Conservation (phyloP, 2,329 filamentous ascomycete genomes). For the Lachnellula occidentalis region DNA sequence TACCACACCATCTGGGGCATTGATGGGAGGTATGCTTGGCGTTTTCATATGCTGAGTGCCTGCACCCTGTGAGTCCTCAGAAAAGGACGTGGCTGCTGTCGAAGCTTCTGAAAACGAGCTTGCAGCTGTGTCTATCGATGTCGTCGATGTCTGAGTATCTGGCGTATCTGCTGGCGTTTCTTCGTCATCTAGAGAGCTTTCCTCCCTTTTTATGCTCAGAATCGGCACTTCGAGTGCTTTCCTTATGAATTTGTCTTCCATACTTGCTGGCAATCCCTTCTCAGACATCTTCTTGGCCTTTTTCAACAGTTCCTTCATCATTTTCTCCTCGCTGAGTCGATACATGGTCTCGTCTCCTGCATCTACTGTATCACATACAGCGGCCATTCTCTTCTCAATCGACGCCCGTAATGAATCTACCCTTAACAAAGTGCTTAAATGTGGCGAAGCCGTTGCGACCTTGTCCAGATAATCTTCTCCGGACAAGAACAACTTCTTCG, state of each 20-base stretch:
- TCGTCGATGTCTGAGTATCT: slow-evolving; percentile 28
- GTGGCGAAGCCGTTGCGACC: slow-evolving; percentile 48
- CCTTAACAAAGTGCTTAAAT: slow-evolving; percentile 54
- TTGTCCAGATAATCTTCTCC: slow-evolving; percentile 68
- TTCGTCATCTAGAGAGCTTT: slow-evolving; percentile 34
- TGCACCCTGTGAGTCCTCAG: slow-evolving; percentile 18
- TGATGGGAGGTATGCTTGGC: slow-evolving; percentile 19
- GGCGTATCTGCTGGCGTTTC: slow-evolving; percentile 30
- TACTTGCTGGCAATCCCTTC: slow-evolving; percentile 63
- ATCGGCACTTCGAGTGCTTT: slow-evolving; percentile 73
- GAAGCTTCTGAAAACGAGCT: slow-evolving; percentile 36
- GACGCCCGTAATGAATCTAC: slow-evolving; percentile 38
- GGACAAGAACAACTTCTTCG: slow-evolving; percentile 61
- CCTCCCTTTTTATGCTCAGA: slow-evolving; percentile 58
- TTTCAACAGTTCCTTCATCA: slow-evolving; percentile 56
- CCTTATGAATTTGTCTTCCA: slow-evolving; percentile 81
- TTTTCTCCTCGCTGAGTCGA: slow-evolving; percentile 67
- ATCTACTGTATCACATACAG: slow-evolving; percentile 75
- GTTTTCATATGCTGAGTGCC: slow-evolving; percentile 11
- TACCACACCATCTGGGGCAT: slow-evolving; percentile 33
- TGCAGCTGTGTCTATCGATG: slow-evolving; percentile 31
- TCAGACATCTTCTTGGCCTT: slow-evolving; percentile 69
- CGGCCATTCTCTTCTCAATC: slow-evolving; percentile 61
- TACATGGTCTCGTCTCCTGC: slow-evolving; percentile 83
- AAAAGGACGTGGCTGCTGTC: slow-evolving; percentile 34